phyloP scores from a whole-genome alignment of 1,284 basidiomycete species.

The Apiotrichum laibachii region DNA sequence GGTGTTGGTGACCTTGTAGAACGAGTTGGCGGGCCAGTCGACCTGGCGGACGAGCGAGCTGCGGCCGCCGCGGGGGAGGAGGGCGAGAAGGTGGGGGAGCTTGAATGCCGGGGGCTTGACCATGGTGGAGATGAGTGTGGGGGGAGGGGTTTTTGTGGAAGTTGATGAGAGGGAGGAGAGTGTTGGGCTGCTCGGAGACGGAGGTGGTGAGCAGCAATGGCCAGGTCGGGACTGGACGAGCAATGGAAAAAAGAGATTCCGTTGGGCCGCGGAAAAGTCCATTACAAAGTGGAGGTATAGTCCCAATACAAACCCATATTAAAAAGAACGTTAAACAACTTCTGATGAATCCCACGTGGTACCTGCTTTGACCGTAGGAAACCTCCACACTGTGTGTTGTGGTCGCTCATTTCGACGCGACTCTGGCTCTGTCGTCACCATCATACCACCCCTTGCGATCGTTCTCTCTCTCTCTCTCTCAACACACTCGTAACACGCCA shows the following conservation, averaged over 20 bases:
- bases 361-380: no score
- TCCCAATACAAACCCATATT: no score
- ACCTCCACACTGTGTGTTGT: no score
- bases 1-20: slow-evolving; percentile 37
- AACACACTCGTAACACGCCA: neutral
- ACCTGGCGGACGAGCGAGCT: slow-evolving; percentile 31
- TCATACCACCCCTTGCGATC: neutral
- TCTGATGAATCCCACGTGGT: no score
- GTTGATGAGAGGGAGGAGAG: neutral
- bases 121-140: neutral
- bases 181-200: neutral
- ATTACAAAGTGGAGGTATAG: no score
- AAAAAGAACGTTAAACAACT: neutral
- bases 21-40: slow-evolving; percentile 28
- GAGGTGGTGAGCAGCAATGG: neutral
- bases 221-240: neutral
- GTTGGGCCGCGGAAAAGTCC: neutral
- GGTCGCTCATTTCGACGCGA: no score
- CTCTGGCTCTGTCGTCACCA: no score
- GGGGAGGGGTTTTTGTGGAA: neutral
- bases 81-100: slow-evolving; percentile 35
- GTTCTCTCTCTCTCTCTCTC: neutral
- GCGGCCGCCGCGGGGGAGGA: slow-evolving; percentile 30
- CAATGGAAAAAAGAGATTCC: neutral
- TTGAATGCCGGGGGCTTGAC: slow-evolving; percentile 18